Evolutionary conservation across 2,329 filamentous ascomycete genomes (phyloP), one percentile per base, ranked within the genome.

Genomic region (Drechslerella stenobrocha): DNA sequence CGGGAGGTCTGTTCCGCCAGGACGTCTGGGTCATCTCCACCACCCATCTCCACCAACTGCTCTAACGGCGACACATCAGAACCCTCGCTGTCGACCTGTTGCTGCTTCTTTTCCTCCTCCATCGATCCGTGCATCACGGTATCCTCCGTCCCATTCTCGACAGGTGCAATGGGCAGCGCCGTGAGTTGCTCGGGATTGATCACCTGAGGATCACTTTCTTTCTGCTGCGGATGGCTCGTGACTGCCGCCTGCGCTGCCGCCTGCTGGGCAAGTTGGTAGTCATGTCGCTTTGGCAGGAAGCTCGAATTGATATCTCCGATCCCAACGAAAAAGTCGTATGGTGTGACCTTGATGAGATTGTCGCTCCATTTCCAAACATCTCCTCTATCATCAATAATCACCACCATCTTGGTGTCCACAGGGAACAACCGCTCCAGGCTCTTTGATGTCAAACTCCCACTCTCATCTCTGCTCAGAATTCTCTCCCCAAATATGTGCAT

Each of bases 241-340:
- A 52, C 52, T 18, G 44, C 37, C 3, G 57, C 59, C 1, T 45
- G 37, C 23, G 61, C 20, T 13, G 55, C 55, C 11, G 55, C 61
- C 44, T 64, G 69, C 32, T 59, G 73, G 7, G 63, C 63, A 18
- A 67, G 63, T 28, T 69, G 32, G 74, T 75, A 32, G 73, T 86
- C 81, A 72, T 82, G 77, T 64, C 82, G 85, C 76, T 95, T 95
- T 0, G 93, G 93, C 52, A 98, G 77, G 75, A 97, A 98, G 75
- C 89, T 96, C 9, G 92, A 95, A 79, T 98, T 98, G 80, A 98
- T 98, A 76, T 98, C 93, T 70, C 93, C 93, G 70, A 96, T 96
- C 13, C 93, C 93, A 60, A 95, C 89, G 78, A 97, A 98, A 77
- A 98, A 98, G 76, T 97, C 92, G 76, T 96, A 98, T 0, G 92